Evolutionary conservation across 352 stramenopile genomes (phyloP), one percentile per base, ranked within the genome.

Genomic region (Pythium myriotylum): DNA sequence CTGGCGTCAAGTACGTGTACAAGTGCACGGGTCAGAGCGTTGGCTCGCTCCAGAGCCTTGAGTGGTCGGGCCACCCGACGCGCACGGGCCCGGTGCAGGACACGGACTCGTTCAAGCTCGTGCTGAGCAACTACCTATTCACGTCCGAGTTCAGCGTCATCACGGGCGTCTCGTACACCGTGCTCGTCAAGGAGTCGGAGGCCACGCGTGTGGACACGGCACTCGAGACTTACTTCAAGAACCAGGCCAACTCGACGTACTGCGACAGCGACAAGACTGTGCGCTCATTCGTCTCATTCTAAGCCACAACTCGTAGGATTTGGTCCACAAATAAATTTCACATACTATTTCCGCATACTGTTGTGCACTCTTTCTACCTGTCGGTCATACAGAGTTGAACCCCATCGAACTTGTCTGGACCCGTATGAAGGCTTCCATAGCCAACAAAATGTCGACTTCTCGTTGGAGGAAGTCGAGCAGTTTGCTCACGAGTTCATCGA

Each of bases 1-100:
- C 70, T 5, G 77, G 77, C 55, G 72, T 89, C 55, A 85, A 85
- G 69, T 89, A 84, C 52, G 70, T 62, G 14, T 89, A 79, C 64
- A 73, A 56, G 45, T 89, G 80, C 72, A 81, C 67, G 16, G 70
- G 57, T 13, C 19, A 57, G 24, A 54, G 52, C n/a, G 54, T 39
- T 4, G 80, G 80, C 26, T 40, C 47, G 9, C n/a, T 90, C 47
- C 72, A 69, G 41, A 75, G 49, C 48, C 50, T 90, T 40, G 48
- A 69, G 67, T 90, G 76, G 76, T 70, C 80, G 20, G 42, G 76
- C 50, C 79, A 90, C 58, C 73, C 74, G 52, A n/a, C n/a, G n/a
- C n/a, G n/a, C n/a, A n/a, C n/a, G n/a, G n/a, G n/a, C n/a, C n/a
- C n/a, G n/a, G n/a, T n/a, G n/a, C n/a, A n/a, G n/a, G n/a, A n/a